phyloP scores from a whole-genome alignment of 2,329 filamentous ascomycete genomes.

The Pestalotiopsis sp. region DNA sequence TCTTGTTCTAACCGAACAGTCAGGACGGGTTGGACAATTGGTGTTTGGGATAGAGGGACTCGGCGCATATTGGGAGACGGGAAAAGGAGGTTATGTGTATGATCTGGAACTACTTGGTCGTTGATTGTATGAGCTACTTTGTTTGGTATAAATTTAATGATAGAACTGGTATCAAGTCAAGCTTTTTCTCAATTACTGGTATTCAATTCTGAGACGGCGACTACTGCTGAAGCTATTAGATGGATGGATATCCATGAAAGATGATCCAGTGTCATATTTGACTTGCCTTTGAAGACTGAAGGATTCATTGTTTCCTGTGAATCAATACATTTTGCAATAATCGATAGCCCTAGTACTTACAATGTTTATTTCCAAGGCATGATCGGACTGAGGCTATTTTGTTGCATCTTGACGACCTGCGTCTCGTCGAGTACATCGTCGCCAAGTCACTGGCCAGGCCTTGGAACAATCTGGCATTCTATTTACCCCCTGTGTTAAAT shows the following conservation, averaged over 20 bases:
- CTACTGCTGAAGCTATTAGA: too few relatives aligned
- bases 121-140: neutral
- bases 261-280: neutral
- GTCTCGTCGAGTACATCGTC: too few relatives aligned
- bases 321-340: too few relatives aligned
- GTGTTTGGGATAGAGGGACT: neutral
- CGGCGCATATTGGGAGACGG: neutral
- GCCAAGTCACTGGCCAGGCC: neutral
- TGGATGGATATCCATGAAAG: neutral
- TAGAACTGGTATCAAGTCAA: neutral
- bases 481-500: neutral
- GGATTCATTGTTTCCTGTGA: too few relatives aligned
- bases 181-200: neutral
- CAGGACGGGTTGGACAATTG: neutral
- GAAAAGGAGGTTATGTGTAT: neutral
- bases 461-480: neutral
- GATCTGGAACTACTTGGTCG: neutral
- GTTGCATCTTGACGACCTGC: too few relatives aligned
- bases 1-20: constrained; percentile 31
- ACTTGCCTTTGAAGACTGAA: neutral
- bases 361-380: too few relatives aligned
- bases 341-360: too few relatives aligned
- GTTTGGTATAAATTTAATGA: neutral
- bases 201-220: too few relatives aligned
- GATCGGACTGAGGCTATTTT: too few relatives aligned